phyloP scores from a whole-genome alignment of 2,329 filamentous ascomycete genomes.

The Talaromyces rugulosus region DNA sequence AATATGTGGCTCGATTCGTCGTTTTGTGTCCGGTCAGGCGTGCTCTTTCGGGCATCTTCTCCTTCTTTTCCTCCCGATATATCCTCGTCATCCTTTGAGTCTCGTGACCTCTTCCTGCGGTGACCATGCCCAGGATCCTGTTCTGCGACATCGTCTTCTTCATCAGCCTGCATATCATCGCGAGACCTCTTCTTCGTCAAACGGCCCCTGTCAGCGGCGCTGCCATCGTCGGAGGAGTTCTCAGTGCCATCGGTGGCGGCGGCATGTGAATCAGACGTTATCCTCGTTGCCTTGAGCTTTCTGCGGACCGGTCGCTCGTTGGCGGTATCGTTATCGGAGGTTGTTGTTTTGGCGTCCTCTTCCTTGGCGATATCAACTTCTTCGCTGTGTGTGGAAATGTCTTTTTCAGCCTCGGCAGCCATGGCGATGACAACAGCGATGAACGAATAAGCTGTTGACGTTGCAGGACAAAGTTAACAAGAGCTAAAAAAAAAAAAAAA shows the following conservation, averaged over 20 bases:
- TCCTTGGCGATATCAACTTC: conserved; percentile 18
- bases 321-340: conserved; percentile 21
- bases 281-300: conserved; percentile 59
- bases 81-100: conserved; percentile 21
- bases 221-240: conserved; percentile 10
- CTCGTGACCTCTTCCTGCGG: conserved; percentile 14
- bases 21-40: conserved; percentile 13
- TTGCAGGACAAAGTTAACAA: background rate
- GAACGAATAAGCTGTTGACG: background rate
- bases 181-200: conserved; percentile 30
- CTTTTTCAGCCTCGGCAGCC: conserved; percentile 15
- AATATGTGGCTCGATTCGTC: conserved; percentile 20
- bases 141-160: conserved; percentile 20
- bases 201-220: conserved; percentile 15
- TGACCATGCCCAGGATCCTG: conserved; percentile 7
- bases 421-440: conserved; percentile 15
- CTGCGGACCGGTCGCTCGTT: conserved; percentile 56
- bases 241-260: conserved; percentile 10
- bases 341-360: conserved; percentile 11
- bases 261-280: conserved; percentile 38
- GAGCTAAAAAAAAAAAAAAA: background rate
- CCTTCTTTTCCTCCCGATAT: conserved; percentile 17
- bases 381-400: background rate
- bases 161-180: conserved; percentile 26
- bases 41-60: conserved; percentile 29